These are phyloP conservation scores for Kwoniella heveanensis DNA, from an alignment of 768 basidiomycete species.

Conservation along the genomic window DNA sequence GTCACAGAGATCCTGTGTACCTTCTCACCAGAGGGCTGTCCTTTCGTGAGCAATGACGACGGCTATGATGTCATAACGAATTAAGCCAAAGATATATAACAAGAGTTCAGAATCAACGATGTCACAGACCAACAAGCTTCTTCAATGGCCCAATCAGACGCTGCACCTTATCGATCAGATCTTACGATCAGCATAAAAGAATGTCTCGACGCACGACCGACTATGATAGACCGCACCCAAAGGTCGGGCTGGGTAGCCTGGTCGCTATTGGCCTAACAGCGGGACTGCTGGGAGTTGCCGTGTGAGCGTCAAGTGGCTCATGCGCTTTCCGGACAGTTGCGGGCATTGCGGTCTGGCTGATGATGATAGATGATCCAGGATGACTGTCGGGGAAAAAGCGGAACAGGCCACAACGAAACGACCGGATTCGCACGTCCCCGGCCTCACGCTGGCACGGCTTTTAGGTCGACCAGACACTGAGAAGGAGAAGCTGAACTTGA, in stretches of 20 bases:
- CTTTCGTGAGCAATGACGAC: no score
- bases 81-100: no score
- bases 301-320: background rate
- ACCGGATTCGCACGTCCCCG: constrained; percentile 28
- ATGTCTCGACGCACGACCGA: constrained; percentile 16
- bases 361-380: background rate
- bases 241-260: constrained; percentile 4
- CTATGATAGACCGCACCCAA: constrained; percentile 12
- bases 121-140: no score
- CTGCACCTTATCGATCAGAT: no score
- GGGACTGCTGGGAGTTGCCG: constrained; percentile 9
- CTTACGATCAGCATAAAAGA: background rate
- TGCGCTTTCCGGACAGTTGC: no score
- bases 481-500: constrained; percentile 20
- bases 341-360: no score
- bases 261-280: constrained; percentile 10
- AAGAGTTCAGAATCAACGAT: no score
- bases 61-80: no score
- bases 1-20: no score
- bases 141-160: no score
- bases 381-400: constrained; percentile 28
- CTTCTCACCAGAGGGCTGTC: no score
- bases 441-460: constrained; percentile 19
- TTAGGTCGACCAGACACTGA: constrained; percentile 20
- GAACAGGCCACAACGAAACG: constrained; percentile 25